phyloP scores from a whole-genome alignment of 75 land plant species.

The Picea sitchensis region DNA sequence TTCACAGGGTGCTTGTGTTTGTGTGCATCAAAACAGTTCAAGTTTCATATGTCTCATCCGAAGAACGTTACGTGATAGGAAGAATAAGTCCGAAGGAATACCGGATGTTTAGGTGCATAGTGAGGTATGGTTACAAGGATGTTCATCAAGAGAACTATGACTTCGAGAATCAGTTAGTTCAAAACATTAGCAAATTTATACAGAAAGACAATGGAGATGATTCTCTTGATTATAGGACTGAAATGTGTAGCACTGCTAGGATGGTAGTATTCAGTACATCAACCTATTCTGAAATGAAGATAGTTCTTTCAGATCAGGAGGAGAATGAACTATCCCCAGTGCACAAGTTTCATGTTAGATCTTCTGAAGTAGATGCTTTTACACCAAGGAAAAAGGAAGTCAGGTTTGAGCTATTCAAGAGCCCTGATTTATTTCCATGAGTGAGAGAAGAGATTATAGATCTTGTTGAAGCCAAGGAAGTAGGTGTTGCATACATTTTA shows the following conservation, averaged over 20 bases:
- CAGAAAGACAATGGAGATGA: conserved; percentile 64
- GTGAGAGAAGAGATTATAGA: conserved; percentile 64
- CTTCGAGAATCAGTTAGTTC: conserved; percentile 66
- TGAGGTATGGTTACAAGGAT: conserved; percentile 94
- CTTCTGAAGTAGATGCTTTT: conserved; percentile 9
- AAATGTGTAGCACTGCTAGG: conserved; percentile 54
- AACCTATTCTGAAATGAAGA: conserved; percentile 4
- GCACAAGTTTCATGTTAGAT: neutral
- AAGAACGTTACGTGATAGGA: conserved; percentile 81
- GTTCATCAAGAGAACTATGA: conserved; percentile 64
- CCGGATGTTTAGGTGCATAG: conserved; percentile 72
- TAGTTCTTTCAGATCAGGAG: conserved; percentile 11
- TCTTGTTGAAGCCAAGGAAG: conserved; percentile 70
- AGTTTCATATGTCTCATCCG: conserved; percentile 68
- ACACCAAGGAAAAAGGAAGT: conserved; percentile 34
- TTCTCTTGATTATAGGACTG: conserved; percentile 25
- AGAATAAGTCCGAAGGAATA: conserved; percentile 6
- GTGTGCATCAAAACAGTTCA: conserved; percentile 74
- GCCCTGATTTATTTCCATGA: conserved; percentile 24
- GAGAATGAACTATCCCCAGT: neutral
- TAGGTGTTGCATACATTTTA: conserved; percentile 77
- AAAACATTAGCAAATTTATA: conserved; percentile 77
- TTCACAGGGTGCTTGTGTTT: conserved; percentile 45
- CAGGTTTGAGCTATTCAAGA: conserved; percentile 49
- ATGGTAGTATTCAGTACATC: conserved; percentile 66